Conservation (phyloP, 2,329 filamentous ascomycete genomes). For the Talaromyces sp. region DNA sequence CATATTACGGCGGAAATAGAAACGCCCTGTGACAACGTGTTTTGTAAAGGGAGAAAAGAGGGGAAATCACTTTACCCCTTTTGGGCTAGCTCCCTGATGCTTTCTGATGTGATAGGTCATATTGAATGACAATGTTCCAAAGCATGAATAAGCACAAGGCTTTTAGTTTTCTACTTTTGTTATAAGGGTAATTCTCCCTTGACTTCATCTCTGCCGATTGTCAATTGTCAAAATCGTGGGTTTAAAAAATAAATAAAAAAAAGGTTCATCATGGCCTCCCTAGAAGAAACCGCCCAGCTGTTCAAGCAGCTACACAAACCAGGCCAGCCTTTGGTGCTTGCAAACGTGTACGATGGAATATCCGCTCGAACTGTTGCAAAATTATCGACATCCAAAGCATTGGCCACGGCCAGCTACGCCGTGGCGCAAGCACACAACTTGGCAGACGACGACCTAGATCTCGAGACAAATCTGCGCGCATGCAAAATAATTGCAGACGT, state of each 20-base stretch:
- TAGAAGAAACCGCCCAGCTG: not conserved
- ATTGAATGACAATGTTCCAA: no score
- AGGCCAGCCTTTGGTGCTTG: not conserved
- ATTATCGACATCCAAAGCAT: conserved; percentile 26
- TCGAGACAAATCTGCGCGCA: conserved; percentile 49
- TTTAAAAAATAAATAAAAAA: not conserved
- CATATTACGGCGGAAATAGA: no score
- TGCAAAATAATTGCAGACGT: conserved; percentile 44
- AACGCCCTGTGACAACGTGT: no score
- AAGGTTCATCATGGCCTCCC: not conserved
- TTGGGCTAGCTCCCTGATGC: no score
- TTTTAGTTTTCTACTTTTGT: no score
- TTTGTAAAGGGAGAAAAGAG: no score
- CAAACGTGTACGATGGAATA: not conserved
- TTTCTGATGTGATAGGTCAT: no score
- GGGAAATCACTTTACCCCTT: no score
- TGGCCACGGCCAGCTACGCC: conserved; percentile 51
- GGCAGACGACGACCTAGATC: conserved; percentile 46
- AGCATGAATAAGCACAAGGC: no score
- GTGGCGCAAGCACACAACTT: conserved; percentile 45
- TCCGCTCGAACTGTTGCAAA: not conserved
- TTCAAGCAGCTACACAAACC: not conserved
- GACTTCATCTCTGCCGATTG: no score
- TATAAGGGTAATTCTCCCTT: no score
- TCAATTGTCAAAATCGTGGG: not conserved